A percentile compares a stretch with the other conserved stretches of the same genome.
phyloP scores from a whole-genome alignment of 2,329 filamentous ascomycete species.

The Ceratocystis cacaofunesta region DNA sequence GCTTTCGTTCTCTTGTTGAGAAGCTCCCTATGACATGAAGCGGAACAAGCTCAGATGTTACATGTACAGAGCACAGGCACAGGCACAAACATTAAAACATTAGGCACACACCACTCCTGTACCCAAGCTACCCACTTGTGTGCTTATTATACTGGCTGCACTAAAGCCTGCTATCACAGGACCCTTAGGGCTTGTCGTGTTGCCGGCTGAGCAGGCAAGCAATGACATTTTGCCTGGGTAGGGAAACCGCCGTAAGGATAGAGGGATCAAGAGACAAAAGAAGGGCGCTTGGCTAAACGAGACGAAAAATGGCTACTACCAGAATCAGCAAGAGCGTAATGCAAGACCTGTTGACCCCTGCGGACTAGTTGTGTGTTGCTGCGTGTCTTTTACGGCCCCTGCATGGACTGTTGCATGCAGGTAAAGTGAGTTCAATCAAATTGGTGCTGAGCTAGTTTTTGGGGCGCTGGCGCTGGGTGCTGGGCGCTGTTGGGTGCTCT shows the following conservation, averaged over 20 bases:
- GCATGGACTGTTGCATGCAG: not conserved
- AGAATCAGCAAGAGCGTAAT: not conserved
- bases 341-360: not conserved
- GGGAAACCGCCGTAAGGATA: not conserved
- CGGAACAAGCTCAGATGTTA: constrained; percentile 4
- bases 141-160: not conserved
- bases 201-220: not conserved
- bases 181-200: not conserved
- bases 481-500: not conserved
- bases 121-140: not conserved
- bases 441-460: not conserved
- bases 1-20: too few relatives aligned
- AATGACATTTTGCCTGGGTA: not conserved
- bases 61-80: constrained; percentile 7
- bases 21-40: not conserved
- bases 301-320: not conserved
- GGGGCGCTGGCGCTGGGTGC: too few relatives aligned
- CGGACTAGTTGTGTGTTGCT: not conserved
- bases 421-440: not conserved
- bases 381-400: not conserved
- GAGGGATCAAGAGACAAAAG: not conserved
- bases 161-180: not conserved
- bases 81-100: constrained; percentile 5
- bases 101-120: not conserved
- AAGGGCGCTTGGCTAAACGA: constrained; percentile 1